These are phyloP conservation scores for Nitzschia putrida DNA, from an alignment of 108 stramenopile genomes.

Conservation along the genomic window DNA sequence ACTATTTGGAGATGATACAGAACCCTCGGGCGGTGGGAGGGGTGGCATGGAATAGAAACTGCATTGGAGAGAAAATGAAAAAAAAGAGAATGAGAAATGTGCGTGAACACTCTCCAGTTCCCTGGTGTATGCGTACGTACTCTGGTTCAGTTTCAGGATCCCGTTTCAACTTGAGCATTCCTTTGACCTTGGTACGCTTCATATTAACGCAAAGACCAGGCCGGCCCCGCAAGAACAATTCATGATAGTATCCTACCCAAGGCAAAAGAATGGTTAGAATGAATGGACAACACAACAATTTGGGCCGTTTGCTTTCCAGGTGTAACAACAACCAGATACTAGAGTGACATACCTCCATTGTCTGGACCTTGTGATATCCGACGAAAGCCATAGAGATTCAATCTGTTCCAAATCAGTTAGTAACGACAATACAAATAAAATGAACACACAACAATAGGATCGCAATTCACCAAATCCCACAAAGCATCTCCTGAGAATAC, in stretches of 20 bases:
- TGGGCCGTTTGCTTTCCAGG: neutral
- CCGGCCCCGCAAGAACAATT: constrained; percentile 60
- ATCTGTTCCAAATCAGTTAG: neutral
- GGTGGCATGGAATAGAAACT: constrained; percentile 21
- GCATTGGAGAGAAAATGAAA: neutral
- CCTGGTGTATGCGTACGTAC: constrained; percentile 4
- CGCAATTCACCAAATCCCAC: too few relatives aligned
- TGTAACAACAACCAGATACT: too few relatives aligned
- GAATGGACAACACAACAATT: neutral
- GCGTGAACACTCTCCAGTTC: too few relatives aligned
- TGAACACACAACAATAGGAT: too few relatives aligned
- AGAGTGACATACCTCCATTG: constrained; percentile 46
- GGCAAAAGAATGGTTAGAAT: constrained; percentile 3
- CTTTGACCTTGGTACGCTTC: constrained; percentile 46
- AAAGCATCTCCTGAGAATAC: constrained; percentile 5
- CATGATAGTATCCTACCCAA: constrained; percentile 77
- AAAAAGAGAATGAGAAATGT: too few relatives aligned
- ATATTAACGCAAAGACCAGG: constrained; percentile 47
- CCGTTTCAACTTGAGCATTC: constrained; percentile 20
- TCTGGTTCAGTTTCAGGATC: constrained; percentile 42
- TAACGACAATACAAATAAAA: neutral
- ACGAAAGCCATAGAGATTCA: constrained; percentile 76
- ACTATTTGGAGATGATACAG: too few relatives aligned
- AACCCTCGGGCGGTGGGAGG: constrained; percentile 1
- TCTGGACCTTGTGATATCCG: constrained; percentile 62